Base-by-base conservation (phyloP, 495 filamentous ascomycete species). In the Neurospora cerealis region DNA sequence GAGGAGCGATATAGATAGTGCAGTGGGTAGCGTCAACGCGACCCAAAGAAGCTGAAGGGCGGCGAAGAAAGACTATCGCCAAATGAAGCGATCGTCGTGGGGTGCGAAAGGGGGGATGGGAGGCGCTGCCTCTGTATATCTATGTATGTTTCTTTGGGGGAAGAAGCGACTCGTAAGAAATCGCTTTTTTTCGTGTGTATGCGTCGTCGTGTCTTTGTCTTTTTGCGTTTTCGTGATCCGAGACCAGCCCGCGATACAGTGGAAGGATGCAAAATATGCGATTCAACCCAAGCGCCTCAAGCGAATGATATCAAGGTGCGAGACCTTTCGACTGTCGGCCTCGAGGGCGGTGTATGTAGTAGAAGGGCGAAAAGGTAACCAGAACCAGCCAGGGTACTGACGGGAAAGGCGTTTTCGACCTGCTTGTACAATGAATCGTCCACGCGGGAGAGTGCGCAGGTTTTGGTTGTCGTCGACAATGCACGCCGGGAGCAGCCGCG, bases 191-290 rank as follows among this genome's bases (percentile, higher is more conserved):
- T 70, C 28, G 19, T 69, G 44, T 71, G 69, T 69, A 41, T 44
- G 42, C 71, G 37, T 74, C 40, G 41, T 39, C 73, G 62, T 41
- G 74, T 71, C 28, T 71, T 70, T 71, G 60, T 66, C 72, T 72
- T 73, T 69, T 69, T 41, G 54, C 60, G 75, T 74, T 60, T 74
- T 72, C 54, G 54, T 66, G 28, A 60, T 74, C 74, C 80, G 79
- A 81, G 80, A 73, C 81, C 81, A 82, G 81, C 81, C 81, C 81
- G 79, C 73, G 74, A 79, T 73, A 77, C 77, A 75, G 70, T 74
- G 75, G 78, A 79, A 77, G 77, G 41, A 70, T 60, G 34, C 70
- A 42, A 69, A 72, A 41, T 40, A 54, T 66, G 54, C 28, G 54
- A 73, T 76, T 71, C 76, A 71, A 79, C 71, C 75, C 77, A 76